phyloP scores from a whole-genome alignment of 768 basidiomycete genomes.

The Kwoniella heveanensis region DNA sequence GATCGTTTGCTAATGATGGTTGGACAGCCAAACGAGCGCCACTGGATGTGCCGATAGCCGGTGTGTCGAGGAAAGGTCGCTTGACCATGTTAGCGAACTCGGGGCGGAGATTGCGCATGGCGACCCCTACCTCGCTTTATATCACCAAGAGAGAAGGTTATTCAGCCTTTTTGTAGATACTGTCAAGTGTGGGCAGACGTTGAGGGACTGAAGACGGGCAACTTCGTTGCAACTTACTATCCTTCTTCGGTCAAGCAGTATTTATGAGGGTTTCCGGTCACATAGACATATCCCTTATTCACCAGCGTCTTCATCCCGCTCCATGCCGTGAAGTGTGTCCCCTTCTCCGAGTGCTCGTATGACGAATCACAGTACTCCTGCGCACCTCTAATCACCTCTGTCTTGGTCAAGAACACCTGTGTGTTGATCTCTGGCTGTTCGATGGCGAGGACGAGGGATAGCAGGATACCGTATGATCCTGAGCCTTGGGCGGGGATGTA shows the following conservation, averaged over 20 bases:
- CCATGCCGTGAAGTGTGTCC: slow-evolving; percentile 50
- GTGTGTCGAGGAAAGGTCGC: slow-evolving; percentile 37
- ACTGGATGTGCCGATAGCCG: slow-evolving; percentile 16
- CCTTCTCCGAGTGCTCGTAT: slow-evolving; percentile 45
- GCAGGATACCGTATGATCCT: slow-evolving; percentile 51
- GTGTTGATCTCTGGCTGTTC: slow-evolving; percentile 43
- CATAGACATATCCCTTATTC: slow-evolving; percentile 48
- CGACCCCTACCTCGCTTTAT: slow-evolving; percentile 44
- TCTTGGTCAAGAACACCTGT: slow-evolving; percentile 44
- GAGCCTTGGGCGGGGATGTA: slow-evolving; percentile 47
- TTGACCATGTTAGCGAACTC: slow-evolving; percentile 30
- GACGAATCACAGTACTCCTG: slow-evolving; percentile 42
- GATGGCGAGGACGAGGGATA: slow-evolving; percentile 49
- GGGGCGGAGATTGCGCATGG: slow-evolving; percentile 34
- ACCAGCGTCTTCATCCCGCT: slow-evolving; percentile 47
- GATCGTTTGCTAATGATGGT: neutral
- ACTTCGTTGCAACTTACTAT: slow-evolving; percentile 38
- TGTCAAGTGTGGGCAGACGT: too few relatives aligned
- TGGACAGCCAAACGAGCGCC: neutral
- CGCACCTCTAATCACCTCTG: slow-evolving; percentile 40
- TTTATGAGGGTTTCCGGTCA: slow-evolving; percentile 47
- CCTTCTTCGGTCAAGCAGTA: slow-evolving; percentile 52
- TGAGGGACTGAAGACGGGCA: too few relatives aligned
- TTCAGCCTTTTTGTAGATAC: too few relatives aligned
- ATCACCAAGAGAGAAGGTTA: too few relatives aligned